A percentile compares a stretch with the other conserved stretches of the same genome.
Evolutionary conservation across 176 grass and related monocot species (phyloP).

Genomic region (Carex littledalei): DNA sequence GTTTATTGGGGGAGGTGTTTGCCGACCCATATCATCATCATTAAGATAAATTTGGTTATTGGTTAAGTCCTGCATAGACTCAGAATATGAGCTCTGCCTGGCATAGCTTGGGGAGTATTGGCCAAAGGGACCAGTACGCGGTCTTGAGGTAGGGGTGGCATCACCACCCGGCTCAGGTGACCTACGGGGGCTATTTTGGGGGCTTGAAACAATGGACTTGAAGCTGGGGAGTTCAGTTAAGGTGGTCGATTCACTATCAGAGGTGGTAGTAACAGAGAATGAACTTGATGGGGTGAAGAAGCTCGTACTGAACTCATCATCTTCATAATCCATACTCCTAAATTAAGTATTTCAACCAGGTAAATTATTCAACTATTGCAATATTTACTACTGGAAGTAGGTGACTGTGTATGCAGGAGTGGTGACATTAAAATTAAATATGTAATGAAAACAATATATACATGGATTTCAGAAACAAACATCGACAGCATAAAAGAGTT

Average conservation of each 20-base stretch:
- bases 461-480: background rate
- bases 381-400: background rate
- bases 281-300: slow-evolving; percentile 65
- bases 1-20: slow-evolving; percentile 37
- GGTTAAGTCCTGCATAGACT: slow-evolving; percentile 30
- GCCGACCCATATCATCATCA: slow-evolving; percentile 26
- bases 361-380: background rate
- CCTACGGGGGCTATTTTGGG: slow-evolving; percentile 51
- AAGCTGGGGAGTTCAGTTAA: slow-evolving; percentile 48
- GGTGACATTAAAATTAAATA: background rate
- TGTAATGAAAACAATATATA: background rate
- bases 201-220: slow-evolving; percentile 49
- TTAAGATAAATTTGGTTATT: slow-evolving; percentile 29
- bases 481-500: background rate
- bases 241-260: slow-evolving; percentile 65
- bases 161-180: slow-evolving; percentile 29
- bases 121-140: slow-evolving; percentile 1
- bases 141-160: slow-evolving; percentile 48
- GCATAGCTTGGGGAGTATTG: slow-evolving; percentile 39
- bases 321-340: slow-evolving; percentile 55
- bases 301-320: slow-evolving; percentile 38
- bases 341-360: slow-evolving; percentile 21
- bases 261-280: slow-evolving; percentile 51
- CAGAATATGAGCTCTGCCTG: slow-evolving; percentile 31
- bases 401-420: background rate